Evolutionary conservation across 2,329 filamentous ascomycete genomes (phyloP), one percentile per base, ranked within the genome.

Genomic region (Sclerotinia subarctica): DNA sequence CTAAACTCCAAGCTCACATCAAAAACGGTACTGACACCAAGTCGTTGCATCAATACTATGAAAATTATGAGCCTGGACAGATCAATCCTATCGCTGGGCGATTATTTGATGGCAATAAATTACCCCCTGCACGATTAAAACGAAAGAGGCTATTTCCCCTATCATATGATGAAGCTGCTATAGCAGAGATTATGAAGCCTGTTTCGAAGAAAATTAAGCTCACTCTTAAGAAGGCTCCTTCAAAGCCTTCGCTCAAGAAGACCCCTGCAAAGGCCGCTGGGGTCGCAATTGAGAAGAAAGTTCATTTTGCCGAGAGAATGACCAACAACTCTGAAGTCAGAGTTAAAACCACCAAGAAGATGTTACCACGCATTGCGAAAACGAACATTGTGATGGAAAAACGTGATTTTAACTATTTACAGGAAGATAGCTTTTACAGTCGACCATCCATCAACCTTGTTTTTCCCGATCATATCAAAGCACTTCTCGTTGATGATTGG

Each of bases 401-500:
- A 52, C 47, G 46, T 44, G 49, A 67, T 52, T 67, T 67, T 67
- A 53, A 67, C 65, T 67, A 62, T 67, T 24, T 62, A 38, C 79
- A 98, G 94, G 95, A 98, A 82, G 95, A 98, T 70, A 83, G 85
- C 5, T 99, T 97, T 78, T 88, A 93, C 76, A 85, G 86, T 71
- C 89, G 93, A 68, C 94, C 94, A 26, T 92, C 93, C 24, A 90
- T 99, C 75, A 92, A 93, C 74, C 86, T 99, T 53, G 85, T 89
- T 62, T 88, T 98, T 72, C 93, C 95, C 0, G 95, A 98, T 77
- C 88, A 91, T 72, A 84, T 99, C 72, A 97, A 98, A 81, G 92
- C 91, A 21, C 85, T 96, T 71, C 87, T 99, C 3, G 95, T 99
- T 29, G 95, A 99, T 77, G 95, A 99, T 78, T 99, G 95, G 95